phyloP scores from a whole-genome alignment of 768 basidiomycete genomes.

The Tylopilus intermedius region DNA sequence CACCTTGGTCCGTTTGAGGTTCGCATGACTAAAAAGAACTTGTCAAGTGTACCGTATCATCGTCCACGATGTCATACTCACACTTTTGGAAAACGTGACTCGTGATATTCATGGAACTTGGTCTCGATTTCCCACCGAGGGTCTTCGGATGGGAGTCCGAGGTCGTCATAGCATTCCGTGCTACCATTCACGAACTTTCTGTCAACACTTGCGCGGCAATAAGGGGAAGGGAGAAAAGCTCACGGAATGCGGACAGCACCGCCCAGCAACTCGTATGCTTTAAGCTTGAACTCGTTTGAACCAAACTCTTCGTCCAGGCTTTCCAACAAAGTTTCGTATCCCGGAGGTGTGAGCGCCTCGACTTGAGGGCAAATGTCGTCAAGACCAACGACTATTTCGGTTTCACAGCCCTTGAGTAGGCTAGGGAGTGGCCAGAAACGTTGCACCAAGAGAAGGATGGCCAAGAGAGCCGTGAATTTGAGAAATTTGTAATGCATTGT shows the following conservation, averaged over 20 bases:
- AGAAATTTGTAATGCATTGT: not conserved
- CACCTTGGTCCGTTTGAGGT: slow-evolving; percentile 48
- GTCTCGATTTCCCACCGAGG: slow-evolving; percentile 35
- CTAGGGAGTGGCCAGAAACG: slow-evolving; percentile 3
- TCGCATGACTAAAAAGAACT: slow-evolving; percentile 35
- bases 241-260: slow-evolving; percentile 35
- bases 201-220: not conserved
- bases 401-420: not conserved
- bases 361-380: slow-evolving; percentile 27
- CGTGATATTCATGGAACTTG: slow-evolving; percentile 22
- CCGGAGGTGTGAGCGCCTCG: slow-evolving; percentile 8
- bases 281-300: slow-evolving; percentile 24
- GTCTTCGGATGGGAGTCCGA: slow-evolving; percentile 45
- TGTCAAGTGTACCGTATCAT: not conserved
- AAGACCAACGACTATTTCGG: not conserved
- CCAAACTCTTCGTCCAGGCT: slow-evolving; percentile 23
- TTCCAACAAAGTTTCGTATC: slow-evolving; percentile 15
- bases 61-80: slow-evolving; percentile 29
- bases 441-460: slow-evolving; percentile 3
- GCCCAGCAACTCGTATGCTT: slow-evolving; percentile 31
- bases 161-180: slow-evolving; percentile 50
- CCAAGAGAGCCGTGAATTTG: slow-evolving; percentile 8
- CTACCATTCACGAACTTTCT: slow-evolving; percentile 24
- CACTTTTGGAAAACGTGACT: slow-evolving; percentile 56
- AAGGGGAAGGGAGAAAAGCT: not conserved